Base-by-base conservation (phyloP, 2,329 filamentous ascomycete species). In the Talaromyces sp. region DNA sequence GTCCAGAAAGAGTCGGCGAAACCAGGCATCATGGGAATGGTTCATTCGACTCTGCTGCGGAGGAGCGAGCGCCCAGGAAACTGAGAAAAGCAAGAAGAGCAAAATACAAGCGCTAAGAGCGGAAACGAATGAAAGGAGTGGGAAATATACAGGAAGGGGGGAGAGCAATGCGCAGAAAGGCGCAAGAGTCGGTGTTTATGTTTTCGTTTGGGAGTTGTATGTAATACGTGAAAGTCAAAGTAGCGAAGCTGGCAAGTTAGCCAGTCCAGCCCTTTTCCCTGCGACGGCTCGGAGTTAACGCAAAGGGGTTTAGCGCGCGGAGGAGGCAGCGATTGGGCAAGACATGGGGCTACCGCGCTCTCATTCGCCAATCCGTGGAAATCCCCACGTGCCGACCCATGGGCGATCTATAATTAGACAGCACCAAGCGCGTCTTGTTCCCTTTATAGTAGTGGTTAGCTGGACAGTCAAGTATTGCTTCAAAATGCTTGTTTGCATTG, bases 1-100 rank as follows among this genome's bases (percentile, higher is more conserved):
- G 95, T 96, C 95, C 95, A 99, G 80, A 99, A 98, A 56, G 93
- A 96, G 79, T 93, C 91, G 68, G 92, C 88, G 78, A 99, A 98
- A 70, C 90, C 86, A 68, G 90, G 89, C 90, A 93, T 93, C 74
- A 77, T 86, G 71, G 67, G 46, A 57, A 24, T 10, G 19, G 41
- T 46, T 46, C 43, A 21, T 19, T 41, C 55, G 32, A 29, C 32
- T 43, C 11, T 49, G 26, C 31, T 14, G 24, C 3, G 6, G 32
- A 17, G 50, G n/a, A 26, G 21, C 19, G 29, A 6, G 10, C 21
- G 13, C 13, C 26, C n/a, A n/a, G 29, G 49, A 31, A 26, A 17
- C 5, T 21, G 32, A 35, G 21, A 31, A 29, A 53, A 52, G 41
- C 56, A 58, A 52, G 29, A 46, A 24, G n/a, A 21, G 19, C 43